phyloP scores from a whole-genome alignment of 2,329 filamentous ascomycete genomes.

The Paraphoma chrysanthemicola region DNA sequence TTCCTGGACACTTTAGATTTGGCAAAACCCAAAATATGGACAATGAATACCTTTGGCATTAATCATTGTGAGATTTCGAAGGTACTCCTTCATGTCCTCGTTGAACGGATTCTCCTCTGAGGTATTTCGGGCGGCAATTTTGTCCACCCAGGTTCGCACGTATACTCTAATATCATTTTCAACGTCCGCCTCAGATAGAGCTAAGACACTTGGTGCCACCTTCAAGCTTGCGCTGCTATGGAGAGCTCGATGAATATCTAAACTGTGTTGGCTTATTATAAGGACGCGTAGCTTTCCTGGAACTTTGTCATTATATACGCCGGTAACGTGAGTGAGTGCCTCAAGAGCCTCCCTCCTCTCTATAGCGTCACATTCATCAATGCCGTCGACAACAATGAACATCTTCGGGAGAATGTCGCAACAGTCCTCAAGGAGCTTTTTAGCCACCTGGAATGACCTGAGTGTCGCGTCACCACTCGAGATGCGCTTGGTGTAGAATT shows the following conservation, averaged over 20 bases:
- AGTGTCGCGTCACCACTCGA: conserved; percentile 26
- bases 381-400: conserved; percentile 33
- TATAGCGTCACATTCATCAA: conserved; percentile 26
- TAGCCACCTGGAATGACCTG: conserved; percentile 16
- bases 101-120: conserved; percentile 9
- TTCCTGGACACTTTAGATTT: conserved; percentile 15
- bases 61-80: conserved; percentile 23
- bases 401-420: conserved; percentile 21
- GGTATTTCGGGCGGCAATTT: conserved; percentile 19
- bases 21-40: not conserved
- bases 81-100: conserved; percentile 25
- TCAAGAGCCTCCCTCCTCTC: conserved; percentile 30
- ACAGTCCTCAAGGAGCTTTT: conserved; percentile 27
- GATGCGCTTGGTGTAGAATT: conserved; percentile 12
- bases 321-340: conserved; percentile 15
- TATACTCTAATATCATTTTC: conserved; percentile 26
- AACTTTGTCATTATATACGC: conserved; percentile 16
- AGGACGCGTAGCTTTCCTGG: conserved; percentile 30
- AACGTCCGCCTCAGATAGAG: conserved; percentile 22
- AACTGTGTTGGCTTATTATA: conserved; percentile 34
- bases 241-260: conserved; percentile 24
- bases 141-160: conserved; percentile 16
- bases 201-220: conserved; percentile 16
- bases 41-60: conserved; percentile 28
- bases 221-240: conserved; percentile 4